Percentiles rank a stretch among this genome's conserved stretches.
These are phyloP conservation scores for Boletus speciosus DNA, from an alignment of 768 basidiomycete species.

Conservation along the genomic window DNA sequence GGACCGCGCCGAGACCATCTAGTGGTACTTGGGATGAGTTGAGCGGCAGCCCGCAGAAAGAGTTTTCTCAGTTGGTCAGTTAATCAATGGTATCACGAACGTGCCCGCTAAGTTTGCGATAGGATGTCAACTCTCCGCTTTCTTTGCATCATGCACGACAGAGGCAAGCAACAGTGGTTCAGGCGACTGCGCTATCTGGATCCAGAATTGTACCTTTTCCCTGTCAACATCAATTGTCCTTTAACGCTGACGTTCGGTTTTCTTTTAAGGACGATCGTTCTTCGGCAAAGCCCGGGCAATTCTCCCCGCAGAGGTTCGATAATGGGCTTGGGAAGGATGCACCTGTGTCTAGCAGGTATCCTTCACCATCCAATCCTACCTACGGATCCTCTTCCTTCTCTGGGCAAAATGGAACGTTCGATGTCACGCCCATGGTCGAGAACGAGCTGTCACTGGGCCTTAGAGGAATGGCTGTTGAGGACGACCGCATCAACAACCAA, in stretches of 20 bases:
- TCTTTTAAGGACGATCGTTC: constrained; percentile 45
- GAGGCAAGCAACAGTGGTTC: constrained; percentile 41
- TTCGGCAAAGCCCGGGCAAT: constrained; percentile 45
- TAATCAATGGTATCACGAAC: constrained; percentile 1
- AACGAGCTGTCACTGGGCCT: constrained; percentile 55
- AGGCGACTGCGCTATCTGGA: constrained; percentile 36
- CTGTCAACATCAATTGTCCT: constrained; percentile 4
- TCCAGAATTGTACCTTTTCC: constrained; percentile 37
- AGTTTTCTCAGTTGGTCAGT: constrained; percentile 48
- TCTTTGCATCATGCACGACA: constrained; percentile 45
- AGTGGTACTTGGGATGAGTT: constrained; percentile 62
- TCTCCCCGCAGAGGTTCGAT: constrained; percentile 56
- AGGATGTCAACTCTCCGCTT: constrained; percentile 44
- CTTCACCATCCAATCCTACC: constrained; percentile 44
- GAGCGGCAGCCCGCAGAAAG: constrained; percentile 46
- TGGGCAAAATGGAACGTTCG: constrained; percentile 33
- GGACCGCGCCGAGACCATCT: constrained; percentile 48
- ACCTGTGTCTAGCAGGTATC: constrained; percentile 38
- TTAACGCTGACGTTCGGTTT: constrained; percentile 15
- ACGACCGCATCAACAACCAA: constrained; percentile 41
- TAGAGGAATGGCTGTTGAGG: constrained; percentile 60
- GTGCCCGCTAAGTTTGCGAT: constrained; percentile 13
- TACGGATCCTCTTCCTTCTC: constrained; percentile 32
- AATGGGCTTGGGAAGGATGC: constrained; percentile 41
- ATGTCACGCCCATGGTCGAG: constrained; percentile 42